Conservation (phyloP, 1,284 basidiomycete species). For the Volvariella surrecta region DNA sequence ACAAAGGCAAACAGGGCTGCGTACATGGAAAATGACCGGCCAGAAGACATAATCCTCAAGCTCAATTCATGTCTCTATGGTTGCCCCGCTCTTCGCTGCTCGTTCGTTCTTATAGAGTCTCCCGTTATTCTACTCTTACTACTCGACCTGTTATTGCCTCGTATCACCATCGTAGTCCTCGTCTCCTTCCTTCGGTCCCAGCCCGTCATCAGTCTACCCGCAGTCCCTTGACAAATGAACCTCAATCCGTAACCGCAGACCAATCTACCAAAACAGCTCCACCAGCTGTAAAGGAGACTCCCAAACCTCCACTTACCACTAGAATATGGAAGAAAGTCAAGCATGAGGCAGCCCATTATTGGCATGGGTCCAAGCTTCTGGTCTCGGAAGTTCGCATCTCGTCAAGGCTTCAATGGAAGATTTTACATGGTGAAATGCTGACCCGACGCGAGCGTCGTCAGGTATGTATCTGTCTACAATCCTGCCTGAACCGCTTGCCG, state of each 20-base stretch:
- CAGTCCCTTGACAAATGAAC: background rate
- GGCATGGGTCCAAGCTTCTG: conserved; percentile 93
- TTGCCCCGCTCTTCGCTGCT: conserved; percentile 44
- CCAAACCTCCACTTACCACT: conserved; percentile 43
- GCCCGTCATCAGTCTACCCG: conserved; percentile 5
- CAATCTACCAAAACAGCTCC: conserved; percentile 34
- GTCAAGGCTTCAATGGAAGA: conserved; percentile 82
- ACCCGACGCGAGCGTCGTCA: conserved; percentile 93
- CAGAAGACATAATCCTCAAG: conserved; percentile 1
- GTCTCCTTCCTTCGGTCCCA: conserved; percentile 12
- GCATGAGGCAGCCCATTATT: conserved; percentile 95
- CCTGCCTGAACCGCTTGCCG: conserved; percentile 1
- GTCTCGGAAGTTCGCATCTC: conserved; percentile 94
- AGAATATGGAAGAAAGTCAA: conserved; percentile 89
- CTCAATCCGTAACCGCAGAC: background rate
- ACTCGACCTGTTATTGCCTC: conserved; percentile 12
- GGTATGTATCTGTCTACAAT: conserved; percentile 33
- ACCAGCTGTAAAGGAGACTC: conserved; percentile 40
- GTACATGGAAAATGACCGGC: conserved; percentile 2
- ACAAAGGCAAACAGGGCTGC: conserved; percentile 19
- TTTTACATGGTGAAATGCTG: conserved; percentile 85
- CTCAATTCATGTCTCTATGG: conserved; percentile 50
- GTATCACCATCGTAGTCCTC: conserved; percentile 11
- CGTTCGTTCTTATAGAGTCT: conserved; percentile 31
- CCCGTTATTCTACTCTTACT: conserved; percentile 16